Percentiles rank a stretch among this genome's conserved stretches.
These are phyloP conservation scores for Sphaerulina musiva DNA, from an alignment of 2,329 filamentous ascomycete genomes.

Conservation along the genomic window DNA sequence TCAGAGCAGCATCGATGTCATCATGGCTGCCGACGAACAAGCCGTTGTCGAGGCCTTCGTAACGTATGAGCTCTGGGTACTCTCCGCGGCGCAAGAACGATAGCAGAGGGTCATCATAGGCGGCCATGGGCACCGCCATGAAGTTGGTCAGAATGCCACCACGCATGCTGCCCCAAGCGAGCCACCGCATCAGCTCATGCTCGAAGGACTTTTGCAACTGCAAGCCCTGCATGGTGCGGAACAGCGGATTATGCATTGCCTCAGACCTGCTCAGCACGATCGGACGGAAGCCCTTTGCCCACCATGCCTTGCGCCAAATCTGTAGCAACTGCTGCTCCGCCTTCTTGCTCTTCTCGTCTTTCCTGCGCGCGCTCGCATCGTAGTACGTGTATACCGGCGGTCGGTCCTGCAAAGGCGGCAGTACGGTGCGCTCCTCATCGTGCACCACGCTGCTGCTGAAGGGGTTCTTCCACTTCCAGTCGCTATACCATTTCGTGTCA, in stretches of 20 bases:
- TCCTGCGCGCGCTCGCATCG: conserved; percentile 56
- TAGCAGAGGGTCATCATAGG: conserved; percentile 65
- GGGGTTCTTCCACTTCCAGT: conserved; percentile 85
- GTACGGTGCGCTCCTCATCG: conserved; percentile 74
- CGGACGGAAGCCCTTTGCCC: conserved; percentile 85
- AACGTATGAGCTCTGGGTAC: conserved; percentile 66
- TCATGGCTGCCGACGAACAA: conserved; percentile 65
- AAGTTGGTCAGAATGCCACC: conserved; percentile 73
- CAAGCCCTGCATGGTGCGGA: conserved; percentile 59
- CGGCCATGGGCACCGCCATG: conserved; percentile 76
- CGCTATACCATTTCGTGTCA: conserved; percentile 75
- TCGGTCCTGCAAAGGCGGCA: conserved; percentile 66
- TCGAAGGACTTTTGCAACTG: conserved; percentile 58
- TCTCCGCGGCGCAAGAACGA: conserved; percentile 67
- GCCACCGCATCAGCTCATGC: conserved; percentile 71
- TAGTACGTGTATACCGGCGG: conserved; percentile 87
- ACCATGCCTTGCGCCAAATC: conserved; percentile 90
- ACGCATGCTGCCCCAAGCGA: conserved; percentile 89
- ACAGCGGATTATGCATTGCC: conserved; percentile 75
- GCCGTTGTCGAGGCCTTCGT: conserved; percentile 63
- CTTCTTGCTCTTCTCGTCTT: conserved; percentile 57
- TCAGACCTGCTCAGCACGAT: conserved; percentile 73
- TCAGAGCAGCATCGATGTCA: conserved; percentile 39
- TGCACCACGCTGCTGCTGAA: conserved; percentile 76
- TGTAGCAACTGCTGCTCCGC: conserved; percentile 74